A percentile compares a stretch with the other conserved stretches of the same genome.
phyloP scores from a whole-genome alignment of 202 grass and related monocot species.

The Carex sylvatica region DNA sequence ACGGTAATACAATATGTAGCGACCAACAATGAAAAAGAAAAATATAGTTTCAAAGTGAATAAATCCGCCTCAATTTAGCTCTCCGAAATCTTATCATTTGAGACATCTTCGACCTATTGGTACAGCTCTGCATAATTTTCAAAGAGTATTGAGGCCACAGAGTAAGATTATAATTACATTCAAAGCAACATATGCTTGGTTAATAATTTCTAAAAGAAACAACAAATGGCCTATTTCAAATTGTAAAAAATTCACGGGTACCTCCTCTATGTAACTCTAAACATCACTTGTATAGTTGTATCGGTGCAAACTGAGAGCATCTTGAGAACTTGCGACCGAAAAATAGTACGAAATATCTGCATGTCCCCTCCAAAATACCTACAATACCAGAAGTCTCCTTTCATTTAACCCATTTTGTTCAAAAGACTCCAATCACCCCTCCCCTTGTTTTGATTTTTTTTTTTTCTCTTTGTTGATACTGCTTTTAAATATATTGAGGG shows the following conservation, averaged over 20 bases:
- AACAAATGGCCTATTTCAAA: neutral
- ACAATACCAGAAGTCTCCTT: neutral
- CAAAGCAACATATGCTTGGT: neutral
- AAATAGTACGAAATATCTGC: neutral
- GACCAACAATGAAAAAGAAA: neutral
- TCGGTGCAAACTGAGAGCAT: neutral
- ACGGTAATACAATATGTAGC: neutral
- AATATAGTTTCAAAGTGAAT: neutral
- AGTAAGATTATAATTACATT: neutral
- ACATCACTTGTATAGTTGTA: neutral
- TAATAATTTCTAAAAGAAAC: neutral
- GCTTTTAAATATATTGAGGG: neutral
- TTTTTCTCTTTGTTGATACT: neutral
- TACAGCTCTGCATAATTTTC: neutral
- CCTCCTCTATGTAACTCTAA: neutral
- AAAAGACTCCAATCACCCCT: neutral
- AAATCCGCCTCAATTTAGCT: neutral
- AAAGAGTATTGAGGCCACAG: neutral
- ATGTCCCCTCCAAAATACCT: neutral
- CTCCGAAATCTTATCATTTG: neutral
- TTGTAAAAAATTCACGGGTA: neutral
- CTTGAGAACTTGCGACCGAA: neutral
- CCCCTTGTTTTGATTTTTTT: neutral
- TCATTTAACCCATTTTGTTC: neutral
- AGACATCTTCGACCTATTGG: neutral